A percentile compares a stretch with the other conserved stretches of the same genome.
Evolutionary conservation across 805 yeast species (phyloP).

Genomic region (Candida morakotiae): DNA sequence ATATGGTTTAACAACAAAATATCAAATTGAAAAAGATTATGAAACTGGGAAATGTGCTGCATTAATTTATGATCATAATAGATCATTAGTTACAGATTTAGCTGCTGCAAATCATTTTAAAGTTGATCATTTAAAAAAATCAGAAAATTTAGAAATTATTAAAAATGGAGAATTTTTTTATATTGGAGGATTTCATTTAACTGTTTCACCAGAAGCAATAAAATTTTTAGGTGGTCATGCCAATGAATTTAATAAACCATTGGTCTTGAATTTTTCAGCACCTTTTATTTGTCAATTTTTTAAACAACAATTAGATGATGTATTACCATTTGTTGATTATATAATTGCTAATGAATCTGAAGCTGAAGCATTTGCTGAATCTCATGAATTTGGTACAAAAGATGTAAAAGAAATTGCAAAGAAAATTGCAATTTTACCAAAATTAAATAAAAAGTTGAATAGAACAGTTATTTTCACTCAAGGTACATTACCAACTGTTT

Average conservation of each 20-base stretch:
- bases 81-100: conserved; percentile 93
- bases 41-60: conserved; percentile 99
- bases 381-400: conserved; percentile 60
- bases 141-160: conserved; percentile 86
- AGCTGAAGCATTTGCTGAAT: conserved; percentile 89
- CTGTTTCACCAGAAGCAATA: conserved; percentile 96
- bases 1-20: conserved; percentile 85
- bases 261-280: conserved; percentile 86
- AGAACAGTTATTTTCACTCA: conserved; percentile 94
- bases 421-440: conserved; percentile 73
- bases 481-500: conserved; percentile 87
- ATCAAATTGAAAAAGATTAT: conserved; percentile 70
- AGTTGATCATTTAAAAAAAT: conserved; percentile 77
- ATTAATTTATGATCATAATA: conserved; percentile 77
- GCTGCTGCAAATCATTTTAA: conserved; percentile 98
- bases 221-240: conserved; percentile 88
- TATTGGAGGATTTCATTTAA: conserved; percentile 98
- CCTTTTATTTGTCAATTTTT: conserved; percentile 96
- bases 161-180: conserved; percentile 79
- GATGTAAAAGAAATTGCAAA: conserved; percentile 79
- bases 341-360: conserved; percentile 96
- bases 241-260: conserved; percentile 70
- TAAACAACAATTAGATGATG: conserved; percentile 81
- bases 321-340: conserved; percentile 83
- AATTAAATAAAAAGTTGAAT: conserved; percentile 59